Conservation (phyloP, 2,329 filamentous ascomycete genomes). For the Cryphonectria nitschkei region DNA sequence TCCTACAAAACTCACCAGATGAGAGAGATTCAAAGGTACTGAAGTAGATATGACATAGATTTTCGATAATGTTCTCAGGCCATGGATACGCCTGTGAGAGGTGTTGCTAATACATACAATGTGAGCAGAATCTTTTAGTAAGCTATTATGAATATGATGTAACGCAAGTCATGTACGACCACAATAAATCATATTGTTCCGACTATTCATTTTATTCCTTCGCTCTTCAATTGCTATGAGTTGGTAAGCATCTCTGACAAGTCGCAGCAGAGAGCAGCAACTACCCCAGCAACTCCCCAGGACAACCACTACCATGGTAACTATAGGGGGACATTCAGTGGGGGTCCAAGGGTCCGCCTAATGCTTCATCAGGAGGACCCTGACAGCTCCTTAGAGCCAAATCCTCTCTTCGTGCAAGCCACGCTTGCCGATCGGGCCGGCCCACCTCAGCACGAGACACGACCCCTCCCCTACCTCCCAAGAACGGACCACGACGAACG, state of each 20-base stretch:
- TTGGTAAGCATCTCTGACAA: background rate
- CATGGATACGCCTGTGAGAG: no score
- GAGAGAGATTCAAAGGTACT: no score
- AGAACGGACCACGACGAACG: background rate
- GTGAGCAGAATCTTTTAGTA: no score
- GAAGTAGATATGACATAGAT: no score
- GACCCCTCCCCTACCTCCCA: background rate
- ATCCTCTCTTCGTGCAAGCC: constrained; percentile 6
- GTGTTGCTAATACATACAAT: no score
- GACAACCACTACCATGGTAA: background rate
- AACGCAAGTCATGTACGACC: background rate
- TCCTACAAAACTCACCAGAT: no score
- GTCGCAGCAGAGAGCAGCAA: background rate
- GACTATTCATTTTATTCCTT: background rate
- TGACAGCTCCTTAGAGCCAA: constrained; percentile 12
- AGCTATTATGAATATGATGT: background rate
- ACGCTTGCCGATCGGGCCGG: constrained; percentile 7
- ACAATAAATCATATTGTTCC: background rate
- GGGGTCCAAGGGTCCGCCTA: background rate
- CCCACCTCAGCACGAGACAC: background rate
- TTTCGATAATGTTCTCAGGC: no score
- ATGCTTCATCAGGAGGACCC: constrained; percentile 1
- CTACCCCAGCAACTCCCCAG: background rate
- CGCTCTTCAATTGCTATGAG: background rate
- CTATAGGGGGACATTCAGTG: background rate